phyloP scores from a whole-genome alignment of 1,284 basidiomycete genomes.

The Apiotrichum veenhuisii region DNA sequence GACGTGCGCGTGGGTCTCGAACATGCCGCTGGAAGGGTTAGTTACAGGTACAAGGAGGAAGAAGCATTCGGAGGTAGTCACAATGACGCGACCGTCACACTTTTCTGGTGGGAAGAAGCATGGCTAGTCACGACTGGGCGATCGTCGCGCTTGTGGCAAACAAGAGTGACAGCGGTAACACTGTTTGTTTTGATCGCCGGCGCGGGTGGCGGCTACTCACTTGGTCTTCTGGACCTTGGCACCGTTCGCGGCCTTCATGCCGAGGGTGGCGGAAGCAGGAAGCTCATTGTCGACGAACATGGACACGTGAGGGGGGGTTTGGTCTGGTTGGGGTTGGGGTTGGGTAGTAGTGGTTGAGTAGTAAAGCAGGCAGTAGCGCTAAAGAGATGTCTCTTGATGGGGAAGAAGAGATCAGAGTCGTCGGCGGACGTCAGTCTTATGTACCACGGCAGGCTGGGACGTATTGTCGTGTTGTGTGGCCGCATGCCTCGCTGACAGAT shows the following conservation, averaged over 20 bases:
- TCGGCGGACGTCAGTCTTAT: too few relatives aligned
- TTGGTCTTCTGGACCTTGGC: conserved; percentile 1
- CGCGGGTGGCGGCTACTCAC: neutral
- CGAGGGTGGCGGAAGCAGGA: conserved; percentile 1
- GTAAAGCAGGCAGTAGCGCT: too few relatives aligned
- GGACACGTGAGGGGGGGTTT: conserved; percentile 7
- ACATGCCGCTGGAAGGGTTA: conserved; percentile 12
- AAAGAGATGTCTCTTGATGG: too few relatives aligned
- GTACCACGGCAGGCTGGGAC: too few relatives aligned
- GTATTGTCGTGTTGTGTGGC: too few relatives aligned
- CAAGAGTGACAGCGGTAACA: too few relatives aligned
- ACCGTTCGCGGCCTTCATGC: neutral
- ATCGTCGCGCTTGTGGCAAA: neutral
- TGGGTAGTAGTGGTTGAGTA: neutral
- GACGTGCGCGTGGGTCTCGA: conserved; percentile 13
- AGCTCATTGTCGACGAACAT: conserved; percentile 8
- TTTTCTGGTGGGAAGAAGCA: too few relatives aligned
- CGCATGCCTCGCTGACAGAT: too few relatives aligned
- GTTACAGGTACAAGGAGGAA: neutral
- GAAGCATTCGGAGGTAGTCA: too few relatives aligned
- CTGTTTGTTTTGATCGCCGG: neutral
- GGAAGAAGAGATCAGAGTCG: too few relatives aligned
- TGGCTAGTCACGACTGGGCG: too few relatives aligned
- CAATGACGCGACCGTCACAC: too few relatives aligned
- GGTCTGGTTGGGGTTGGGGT: neutral